Evolutionary conservation across 768 basidiomycete genomes (phyloP).

Genomic region (Trametes elegans): DNA sequence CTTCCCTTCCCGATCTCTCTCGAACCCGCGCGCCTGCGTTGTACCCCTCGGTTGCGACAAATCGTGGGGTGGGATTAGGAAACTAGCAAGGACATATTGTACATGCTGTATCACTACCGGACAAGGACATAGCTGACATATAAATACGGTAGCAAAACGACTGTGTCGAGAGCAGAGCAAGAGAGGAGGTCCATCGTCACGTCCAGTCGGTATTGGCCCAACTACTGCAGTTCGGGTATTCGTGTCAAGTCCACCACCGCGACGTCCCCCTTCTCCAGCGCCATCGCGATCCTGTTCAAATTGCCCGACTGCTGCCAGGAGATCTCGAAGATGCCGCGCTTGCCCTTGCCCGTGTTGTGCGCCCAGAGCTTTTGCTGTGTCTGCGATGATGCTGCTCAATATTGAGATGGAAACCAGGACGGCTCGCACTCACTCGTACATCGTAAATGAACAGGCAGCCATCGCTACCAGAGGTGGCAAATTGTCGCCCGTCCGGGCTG

Average conservation of each 20-base stretch:
- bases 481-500: constrained; percentile 67
- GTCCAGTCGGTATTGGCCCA: not conserved
- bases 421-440: constrained; percentile 49
- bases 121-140: constrained; percentile 12
- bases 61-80: not conserved
- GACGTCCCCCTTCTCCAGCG: constrained; percentile 65
- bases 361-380: constrained; percentile 52
- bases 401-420: not conserved
- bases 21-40: not conserved
- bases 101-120: constrained; percentile 1
- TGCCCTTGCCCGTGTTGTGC: constrained; percentile 60
- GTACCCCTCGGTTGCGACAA: not conserved
- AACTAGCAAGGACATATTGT: not conserved
- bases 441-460: constrained; percentile 74
- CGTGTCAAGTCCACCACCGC: constrained; percentile 62
- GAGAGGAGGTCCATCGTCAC: not conserved
- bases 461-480: constrained; percentile 80
- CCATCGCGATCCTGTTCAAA: constrained; percentile 63
- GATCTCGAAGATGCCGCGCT: constrained; percentile 71
- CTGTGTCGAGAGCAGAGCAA: not conserved
- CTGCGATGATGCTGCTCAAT: constrained; percentile 25
- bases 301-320: constrained; percentile 62
- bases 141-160: not conserved
- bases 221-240: constrained; percentile 34
- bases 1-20: constrained; percentile 6